These are phyloP conservation scores for Spergularia bocconei DNA, from an alignment of 148 eudicot species.

Conservation along the genomic window DNA sequence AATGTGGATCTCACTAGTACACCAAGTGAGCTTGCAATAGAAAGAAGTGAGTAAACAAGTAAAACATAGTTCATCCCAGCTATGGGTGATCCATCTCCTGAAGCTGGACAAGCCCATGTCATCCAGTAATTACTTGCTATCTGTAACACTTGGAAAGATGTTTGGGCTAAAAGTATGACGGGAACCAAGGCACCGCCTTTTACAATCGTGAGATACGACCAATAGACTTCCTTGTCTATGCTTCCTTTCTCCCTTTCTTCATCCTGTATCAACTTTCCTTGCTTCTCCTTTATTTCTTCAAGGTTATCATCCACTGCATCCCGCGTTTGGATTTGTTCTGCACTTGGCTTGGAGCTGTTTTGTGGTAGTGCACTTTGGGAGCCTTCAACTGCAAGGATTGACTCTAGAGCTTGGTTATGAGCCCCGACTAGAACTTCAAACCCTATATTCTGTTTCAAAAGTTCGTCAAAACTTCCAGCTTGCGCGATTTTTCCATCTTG, in stretches of 20 bases:
- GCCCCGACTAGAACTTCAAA: slow-evolving; percentile 91
- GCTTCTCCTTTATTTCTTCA: slow-evolving; percentile 56
- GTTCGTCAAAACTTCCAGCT: slow-evolving; percentile 83
- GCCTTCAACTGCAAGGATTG: slow-evolving; percentile 60
- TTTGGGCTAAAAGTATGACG: slow-evolving; percentile 67
- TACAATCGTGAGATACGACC: slow-evolving; percentile 71
- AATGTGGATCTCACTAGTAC: slow-evolving; percentile 63
- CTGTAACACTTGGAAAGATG: slow-evolving; percentile 77
- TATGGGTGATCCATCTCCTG: slow-evolving; percentile 40
- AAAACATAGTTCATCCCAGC: slow-evolving; percentile 57
- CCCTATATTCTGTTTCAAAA: slow-evolving; percentile 76
- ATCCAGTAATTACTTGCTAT: slow-evolving; percentile 96
- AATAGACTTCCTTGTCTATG: slow-evolving; percentile 87
- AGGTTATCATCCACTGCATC: slow-evolving; percentile 61
- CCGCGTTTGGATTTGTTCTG: slow-evolving; percentile 45
- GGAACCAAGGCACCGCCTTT: slow-evolving; percentile 79
- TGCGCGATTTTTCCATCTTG: slow-evolving; percentile 83
- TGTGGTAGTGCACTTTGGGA: slow-evolving; percentile 35
- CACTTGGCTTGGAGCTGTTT: slow-evolving; percentile 30
- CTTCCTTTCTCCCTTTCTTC: slow-evolving; percentile 97
- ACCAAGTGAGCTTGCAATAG: slow-evolving; percentile 68
- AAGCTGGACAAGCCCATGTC: slow-evolving; percentile 92
- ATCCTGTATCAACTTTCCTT: slow-evolving; percentile 74
- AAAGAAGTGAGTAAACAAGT: slow-evolving; percentile 64
- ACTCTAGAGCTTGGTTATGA: slow-evolving; percentile 85